Conservation (phyloP, 2,329 filamentous ascomycete genomes). For the Aureobasidium sp. region DNA sequence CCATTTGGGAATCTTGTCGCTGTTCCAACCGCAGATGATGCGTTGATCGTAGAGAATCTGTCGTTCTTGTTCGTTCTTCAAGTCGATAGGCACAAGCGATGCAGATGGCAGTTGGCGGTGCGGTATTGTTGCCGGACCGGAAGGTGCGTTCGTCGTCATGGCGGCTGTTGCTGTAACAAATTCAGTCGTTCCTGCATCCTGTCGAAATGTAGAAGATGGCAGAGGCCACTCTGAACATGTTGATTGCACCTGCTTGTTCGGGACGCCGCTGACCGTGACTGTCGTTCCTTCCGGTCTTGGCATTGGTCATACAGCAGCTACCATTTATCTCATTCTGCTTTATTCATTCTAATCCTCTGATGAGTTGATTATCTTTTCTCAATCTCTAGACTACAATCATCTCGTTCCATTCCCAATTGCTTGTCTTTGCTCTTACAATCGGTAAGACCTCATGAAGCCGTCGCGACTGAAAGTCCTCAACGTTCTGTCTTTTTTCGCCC, state of each 20-base stretch:
- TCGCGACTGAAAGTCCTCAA: not conserved
- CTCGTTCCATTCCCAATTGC: not conserved
- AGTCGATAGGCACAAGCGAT: conserved; percentile 25
- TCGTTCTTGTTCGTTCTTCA: conserved; percentile 16
- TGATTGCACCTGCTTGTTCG: conserved; percentile 11
- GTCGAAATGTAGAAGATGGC: not conserved
- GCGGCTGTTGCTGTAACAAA: not conserved
- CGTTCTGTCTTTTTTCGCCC: not conserved
- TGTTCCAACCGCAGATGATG: conserved; percentile 26
- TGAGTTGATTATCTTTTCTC: too few species aligned
- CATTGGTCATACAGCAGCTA: not conserved
- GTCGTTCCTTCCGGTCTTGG: not conserved
- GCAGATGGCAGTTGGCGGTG: conserved; percentile 11
- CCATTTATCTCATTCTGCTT: not conserved
- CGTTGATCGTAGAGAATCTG: conserved; percentile 25
- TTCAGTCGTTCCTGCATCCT: not conserved
- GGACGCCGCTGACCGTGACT: conserved; percentile 8
- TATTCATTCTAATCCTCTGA: too few species aligned
- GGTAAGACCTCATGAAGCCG: not conserved
- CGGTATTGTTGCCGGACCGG: not conserved
- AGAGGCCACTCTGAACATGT: not conserved
- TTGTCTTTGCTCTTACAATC: not conserved
- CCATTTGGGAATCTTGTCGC: conserved; percentile 25
- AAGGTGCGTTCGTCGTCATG: conserved; percentile 16
- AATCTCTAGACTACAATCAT: too few species aligned